Conservation (phyloP, 148 eudicot species). For the Mesembryanthemum crystallinum region DNA sequence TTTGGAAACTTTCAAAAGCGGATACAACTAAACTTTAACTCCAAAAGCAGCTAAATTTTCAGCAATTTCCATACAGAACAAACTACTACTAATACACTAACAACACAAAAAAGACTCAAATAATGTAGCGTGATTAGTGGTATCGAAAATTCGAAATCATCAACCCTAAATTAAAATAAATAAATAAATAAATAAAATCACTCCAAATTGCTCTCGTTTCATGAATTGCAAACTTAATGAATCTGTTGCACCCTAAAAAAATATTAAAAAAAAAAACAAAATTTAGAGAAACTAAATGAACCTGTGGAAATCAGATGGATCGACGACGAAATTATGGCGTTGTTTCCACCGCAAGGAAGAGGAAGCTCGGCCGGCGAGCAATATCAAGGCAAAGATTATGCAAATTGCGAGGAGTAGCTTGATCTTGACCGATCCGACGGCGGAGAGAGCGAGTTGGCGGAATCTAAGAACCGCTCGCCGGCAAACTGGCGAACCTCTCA, state of each 20-base stretch:
- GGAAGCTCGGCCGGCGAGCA: constrained; percentile 36
- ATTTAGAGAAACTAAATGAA: too few relatives aligned
- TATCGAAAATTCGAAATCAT: background rate
- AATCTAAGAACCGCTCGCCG: constrained; percentile 48
- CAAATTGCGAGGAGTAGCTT: constrained; percentile 50
- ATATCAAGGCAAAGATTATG: constrained; percentile 37
- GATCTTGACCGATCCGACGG: constrained; percentile 57
- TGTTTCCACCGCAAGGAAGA: constrained; percentile 45
- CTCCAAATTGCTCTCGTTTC: too few relatives aligned
- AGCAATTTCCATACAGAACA: constrained; percentile 3
- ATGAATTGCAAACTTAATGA: too few relatives aligned
- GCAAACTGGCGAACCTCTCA: constrained; percentile 52
- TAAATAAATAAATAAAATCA: too few relatives aligned
- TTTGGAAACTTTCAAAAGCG: background rate
- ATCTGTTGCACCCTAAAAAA: too few relatives aligned
- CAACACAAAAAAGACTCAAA: background rate
- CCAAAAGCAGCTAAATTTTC: background rate
- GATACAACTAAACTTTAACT: background rate
- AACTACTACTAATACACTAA: background rate
- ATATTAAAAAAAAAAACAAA: background rate
- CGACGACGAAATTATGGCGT: constrained; percentile 18
- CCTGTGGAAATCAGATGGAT: constrained; percentile 33
- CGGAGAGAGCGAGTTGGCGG: constrained; percentile 41
- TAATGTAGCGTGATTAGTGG: background rate
- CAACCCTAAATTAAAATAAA: too few relatives aligned